phyloP scores from a whole-genome alignment of 768 basidiomycete genomes.

The Leccinum obscurum region DNA sequence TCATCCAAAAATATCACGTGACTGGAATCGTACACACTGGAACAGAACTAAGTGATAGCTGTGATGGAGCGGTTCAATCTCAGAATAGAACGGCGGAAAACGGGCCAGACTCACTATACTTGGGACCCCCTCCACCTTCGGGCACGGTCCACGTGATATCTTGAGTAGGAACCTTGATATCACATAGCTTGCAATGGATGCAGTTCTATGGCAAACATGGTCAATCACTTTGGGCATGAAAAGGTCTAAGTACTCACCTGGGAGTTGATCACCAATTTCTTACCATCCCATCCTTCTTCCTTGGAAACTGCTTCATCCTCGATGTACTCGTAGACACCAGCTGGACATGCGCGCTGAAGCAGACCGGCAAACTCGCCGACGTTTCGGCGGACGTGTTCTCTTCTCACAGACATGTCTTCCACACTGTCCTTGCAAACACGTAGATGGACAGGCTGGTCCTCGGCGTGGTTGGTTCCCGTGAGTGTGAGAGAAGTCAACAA shows the following conservation, averaged over 20 bases:
- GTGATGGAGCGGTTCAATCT: background rate
- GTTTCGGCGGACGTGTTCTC: conserved; percentile 74
- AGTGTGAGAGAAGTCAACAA: conserved; percentile 86
- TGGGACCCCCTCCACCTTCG: conserved; percentile 95
- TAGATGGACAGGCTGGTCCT: conserved; percentile 92
- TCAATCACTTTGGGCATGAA: background rate
- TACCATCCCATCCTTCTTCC: conserved; percentile 69
- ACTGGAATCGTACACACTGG: background rate
- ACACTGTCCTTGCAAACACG: conserved; percentile 49
- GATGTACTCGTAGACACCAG: conserved; percentile 96
- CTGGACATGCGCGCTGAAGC: conserved; percentile 89
- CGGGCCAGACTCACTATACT: conserved; percentile 66
- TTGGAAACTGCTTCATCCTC: conserved; percentile 56
- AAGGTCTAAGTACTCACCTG: conserved; percentile 54
- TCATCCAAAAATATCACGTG: background rate
- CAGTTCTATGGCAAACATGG: conserved; percentile 57
- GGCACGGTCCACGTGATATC: conserved; percentile 98
- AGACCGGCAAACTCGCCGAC: conserved; percentile 81
- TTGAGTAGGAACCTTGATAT: conserved; percentile 94
- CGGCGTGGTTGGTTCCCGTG: conserved; percentile 95
- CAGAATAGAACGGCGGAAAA: background rate
- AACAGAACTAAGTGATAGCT: conserved; percentile 23
- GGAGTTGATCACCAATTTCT: conserved; percentile 93
- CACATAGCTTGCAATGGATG: conserved; percentile 94
- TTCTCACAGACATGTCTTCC: conserved; percentile 47